These are phyloP conservation scores for Lactarius hatsudake DNA, from an alignment of 768 basidiomycete genomes.

Conservation along the genomic window DNA sequence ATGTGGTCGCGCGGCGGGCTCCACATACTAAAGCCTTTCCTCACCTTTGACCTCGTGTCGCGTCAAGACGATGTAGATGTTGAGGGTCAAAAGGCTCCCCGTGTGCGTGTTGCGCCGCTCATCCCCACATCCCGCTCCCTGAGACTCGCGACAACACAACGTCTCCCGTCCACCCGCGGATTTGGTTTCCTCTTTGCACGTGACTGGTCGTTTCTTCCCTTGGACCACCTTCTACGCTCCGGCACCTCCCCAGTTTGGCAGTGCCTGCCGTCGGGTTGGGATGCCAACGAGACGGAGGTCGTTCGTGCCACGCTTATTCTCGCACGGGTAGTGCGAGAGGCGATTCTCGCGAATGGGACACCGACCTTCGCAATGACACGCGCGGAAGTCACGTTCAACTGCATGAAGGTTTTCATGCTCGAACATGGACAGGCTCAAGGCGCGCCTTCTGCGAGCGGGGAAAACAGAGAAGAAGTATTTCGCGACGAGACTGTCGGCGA, in stretches of 20 bases:
- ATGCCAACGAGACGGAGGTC: constrained; percentile 75
- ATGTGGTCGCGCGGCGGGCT: constrained; percentile 55
- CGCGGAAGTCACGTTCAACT: constrained; percentile 64
- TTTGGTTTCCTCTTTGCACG: constrained; percentile 46
- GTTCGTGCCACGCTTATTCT: constrained; percentile 67
- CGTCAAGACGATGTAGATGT: constrained; percentile 25
- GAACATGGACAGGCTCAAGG: constrained; percentile 68
- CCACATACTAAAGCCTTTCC: constrained; percentile 56
- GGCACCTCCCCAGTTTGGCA: constrained; percentile 70
- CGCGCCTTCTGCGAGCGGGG: constrained; percentile 32
- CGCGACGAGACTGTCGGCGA: constrained; percentile 62
- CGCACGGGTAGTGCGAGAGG: constrained; percentile 47
- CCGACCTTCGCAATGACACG: constrained; percentile 43
- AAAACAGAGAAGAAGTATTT: constrained; percentile 58
- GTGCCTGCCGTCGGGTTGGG: constrained; percentile 66
- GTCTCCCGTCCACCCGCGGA: constrained; percentile 33
- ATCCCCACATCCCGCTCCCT: constrained; percentile 55
- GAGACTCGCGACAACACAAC: constrained; percentile 52
- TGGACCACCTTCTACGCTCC: constrained; percentile 81
- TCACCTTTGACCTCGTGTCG: constrained; percentile 47
- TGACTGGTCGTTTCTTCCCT: constrained; percentile 68
- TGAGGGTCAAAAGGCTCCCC: neutral
- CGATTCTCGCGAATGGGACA: constrained; percentile 44
- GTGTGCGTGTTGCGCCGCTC: constrained; percentile 48
- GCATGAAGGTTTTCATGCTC: constrained; percentile 96